Conservation (phyloP, 1,284 basidiomycete genomes). For the Omphalotus olearius region DNA sequence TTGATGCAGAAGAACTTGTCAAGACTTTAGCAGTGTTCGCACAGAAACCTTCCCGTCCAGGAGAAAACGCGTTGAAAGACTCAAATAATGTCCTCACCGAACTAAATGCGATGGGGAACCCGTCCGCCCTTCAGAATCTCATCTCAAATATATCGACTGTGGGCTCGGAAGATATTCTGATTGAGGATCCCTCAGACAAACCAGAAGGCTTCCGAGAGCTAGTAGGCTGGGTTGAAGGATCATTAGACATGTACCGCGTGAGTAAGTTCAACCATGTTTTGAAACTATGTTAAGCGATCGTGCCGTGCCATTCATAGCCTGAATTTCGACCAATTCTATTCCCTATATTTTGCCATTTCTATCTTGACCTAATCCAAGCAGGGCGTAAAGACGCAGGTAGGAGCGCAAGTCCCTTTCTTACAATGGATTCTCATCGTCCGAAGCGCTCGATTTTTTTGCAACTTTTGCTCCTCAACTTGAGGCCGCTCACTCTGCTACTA, state of each 20-base stretch:
- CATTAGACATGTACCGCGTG: slow-evolving; percentile 81
- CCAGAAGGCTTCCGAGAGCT: slow-evolving; percentile 85
- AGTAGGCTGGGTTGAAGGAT: slow-evolving; percentile 92
- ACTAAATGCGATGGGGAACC: slow-evolving; percentile 58
- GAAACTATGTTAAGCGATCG: slow-evolving; percentile 6
- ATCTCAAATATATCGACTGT: slow-evolving; percentile 71
- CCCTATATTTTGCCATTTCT: slow-evolving; percentile 97
- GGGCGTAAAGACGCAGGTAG: slow-evolving; percentile 87
- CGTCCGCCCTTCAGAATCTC: slow-evolving; percentile 67
- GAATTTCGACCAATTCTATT: slow-evolving; percentile 92
- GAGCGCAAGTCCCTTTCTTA: slow-evolving; percentile 23
- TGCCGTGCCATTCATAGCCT: slow-evolving; percentile 47
- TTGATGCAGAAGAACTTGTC: slow-evolving; percentile 62
- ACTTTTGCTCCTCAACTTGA: slow-evolving; percentile 70
- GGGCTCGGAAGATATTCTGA: slow-evolving; percentile 78
- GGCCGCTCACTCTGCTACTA: slow-evolving; percentile 65
- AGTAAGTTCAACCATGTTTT: slow-evolving; percentile 21
- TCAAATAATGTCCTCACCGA: slow-evolving; percentile 61
- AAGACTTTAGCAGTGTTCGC: slow-evolving; percentile 63
- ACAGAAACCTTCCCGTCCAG: slow-evolving; percentile 57
- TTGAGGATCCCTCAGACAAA: slow-evolving; percentile 85
- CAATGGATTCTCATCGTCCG: slow-evolving; percentile 2
- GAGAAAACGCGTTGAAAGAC: slow-evolving; percentile 66
- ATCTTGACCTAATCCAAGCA: slow-evolving; percentile 89
- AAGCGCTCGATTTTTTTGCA: slow-evolving; percentile 75